Percentiles rank a stretch among this genome's conserved stretches.
These are phyloP conservation scores for Pestalotiopsis sp. DNA, from an alignment of 2,329 filamentous ascomycete species.

Conservation along the genomic window DNA sequence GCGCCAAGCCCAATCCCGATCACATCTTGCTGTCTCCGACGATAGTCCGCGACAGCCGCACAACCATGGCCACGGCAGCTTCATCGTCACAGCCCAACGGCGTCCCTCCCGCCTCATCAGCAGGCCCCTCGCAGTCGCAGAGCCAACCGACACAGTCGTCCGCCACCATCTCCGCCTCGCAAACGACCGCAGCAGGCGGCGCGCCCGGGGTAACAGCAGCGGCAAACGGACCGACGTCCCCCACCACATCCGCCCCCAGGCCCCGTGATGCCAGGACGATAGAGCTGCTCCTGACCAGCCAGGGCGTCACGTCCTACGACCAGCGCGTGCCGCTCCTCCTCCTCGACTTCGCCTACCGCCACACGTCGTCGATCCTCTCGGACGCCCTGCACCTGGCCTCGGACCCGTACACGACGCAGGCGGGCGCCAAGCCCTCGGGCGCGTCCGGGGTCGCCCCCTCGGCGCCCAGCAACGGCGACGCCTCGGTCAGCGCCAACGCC, in stretches of 20 bases:
- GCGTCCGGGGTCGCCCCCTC: constrained; percentile 50
- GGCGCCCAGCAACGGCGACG: constrained; percentile 50
- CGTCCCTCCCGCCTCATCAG: constrained; percentile 40
- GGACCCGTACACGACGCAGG: constrained; percentile 67
- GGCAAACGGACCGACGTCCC: constrained; percentile 27
- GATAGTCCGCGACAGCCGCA: background rate
- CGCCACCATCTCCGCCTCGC: constrained; percentile 33
- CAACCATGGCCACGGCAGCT: constrained; percentile 18
- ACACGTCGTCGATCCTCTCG: constrained; percentile 71
- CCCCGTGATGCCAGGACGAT: constrained; percentile 80
- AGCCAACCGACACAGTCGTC: constrained; percentile 31
- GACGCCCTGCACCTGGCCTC: constrained; percentile 71
- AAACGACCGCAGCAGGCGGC: constrained; percentile 17
- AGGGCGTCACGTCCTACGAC: constrained; percentile 80
- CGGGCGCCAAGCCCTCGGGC: constrained; percentile 54
- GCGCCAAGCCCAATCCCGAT: background rate
- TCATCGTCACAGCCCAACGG: constrained; percentile 57
- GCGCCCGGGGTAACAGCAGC: constrained; percentile 21
- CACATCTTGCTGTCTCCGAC: background rate
- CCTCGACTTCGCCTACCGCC: constrained; percentile 85
- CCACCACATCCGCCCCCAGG: constrained; percentile 50
- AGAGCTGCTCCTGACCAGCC: constrained; percentile 77
- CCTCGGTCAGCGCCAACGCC: constrained; percentile 65
- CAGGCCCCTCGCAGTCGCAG: constrained; percentile 29
- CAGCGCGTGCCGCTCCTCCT: constrained; percentile 81